Evolutionary conservation across 129 eudicot species (phyloP).

Genomic region (Chrysanthemum makinoi): DNA sequence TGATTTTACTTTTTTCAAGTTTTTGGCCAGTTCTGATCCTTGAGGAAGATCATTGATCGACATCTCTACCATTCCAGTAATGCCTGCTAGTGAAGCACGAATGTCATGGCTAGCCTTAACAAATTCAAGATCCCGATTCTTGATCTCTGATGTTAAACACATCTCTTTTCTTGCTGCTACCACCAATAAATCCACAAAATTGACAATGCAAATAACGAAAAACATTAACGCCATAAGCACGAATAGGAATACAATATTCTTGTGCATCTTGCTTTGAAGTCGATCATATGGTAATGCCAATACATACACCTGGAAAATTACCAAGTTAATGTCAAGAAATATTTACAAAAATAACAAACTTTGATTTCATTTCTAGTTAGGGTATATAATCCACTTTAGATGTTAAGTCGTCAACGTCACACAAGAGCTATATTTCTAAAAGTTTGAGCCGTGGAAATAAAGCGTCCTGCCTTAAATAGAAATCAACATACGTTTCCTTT

Average conservation of each 20-base stretch:
- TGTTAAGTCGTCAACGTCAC: neutral
- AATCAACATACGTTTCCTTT: neutral
- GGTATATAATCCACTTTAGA: neutral
- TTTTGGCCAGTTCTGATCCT: slow-evolving; percentile 41
- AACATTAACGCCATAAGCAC: slow-evolving; percentile 31
- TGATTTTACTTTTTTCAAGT: slow-evolving; percentile 35
- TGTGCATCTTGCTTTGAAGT: slow-evolving; percentile 29
- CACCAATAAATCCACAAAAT: slow-evolving; percentile 29
- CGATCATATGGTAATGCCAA: slow-evolving; percentile 46
- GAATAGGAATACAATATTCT: slow-evolving; percentile 24
- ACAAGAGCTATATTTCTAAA: no score
- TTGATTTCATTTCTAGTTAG: neutral
- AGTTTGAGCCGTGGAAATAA: neutral
- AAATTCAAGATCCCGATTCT: slow-evolving; percentile 56
- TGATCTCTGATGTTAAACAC: slow-evolving; percentile 45
- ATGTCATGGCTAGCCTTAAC: slow-evolving; percentile 75
- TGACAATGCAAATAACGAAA: slow-evolving; percentile 7
- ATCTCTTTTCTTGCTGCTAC: slow-evolving; percentile 43
- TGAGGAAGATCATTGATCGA: slow-evolving; percentile 27
- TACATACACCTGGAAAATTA: slow-evolving; percentile 42
- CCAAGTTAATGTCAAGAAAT: neutral
- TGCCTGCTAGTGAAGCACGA: slow-evolving; percentile 62
- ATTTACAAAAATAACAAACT: neutral
- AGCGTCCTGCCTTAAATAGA: neutral
- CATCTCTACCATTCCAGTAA: slow-evolving; percentile 53